Evolutionary conservation across 257 asterid species (phyloP).

Genomic region (Striga asiatica): DNA sequence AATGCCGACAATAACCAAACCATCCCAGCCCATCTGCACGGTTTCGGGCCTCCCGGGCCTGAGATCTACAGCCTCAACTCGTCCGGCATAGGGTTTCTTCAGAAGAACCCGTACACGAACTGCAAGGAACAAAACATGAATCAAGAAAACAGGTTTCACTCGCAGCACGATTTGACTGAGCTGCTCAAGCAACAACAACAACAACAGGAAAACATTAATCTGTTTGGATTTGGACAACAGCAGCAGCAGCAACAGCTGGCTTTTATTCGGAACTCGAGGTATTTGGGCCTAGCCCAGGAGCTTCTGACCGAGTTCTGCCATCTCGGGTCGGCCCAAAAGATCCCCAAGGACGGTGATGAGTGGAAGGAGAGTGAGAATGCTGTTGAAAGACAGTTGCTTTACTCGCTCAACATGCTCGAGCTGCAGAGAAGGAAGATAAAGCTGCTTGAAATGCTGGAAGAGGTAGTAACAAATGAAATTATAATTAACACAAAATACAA

Average conservation of each 20-base stretch:
- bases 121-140: too few relatives aligned
- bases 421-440: conserved; percentile 65
- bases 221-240: conserved; percentile 45
- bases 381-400: conserved; percentile 34
- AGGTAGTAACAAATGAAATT: too few relatives aligned
- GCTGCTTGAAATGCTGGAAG: conserved; percentile 76
- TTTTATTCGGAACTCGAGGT: conserved; percentile 42
- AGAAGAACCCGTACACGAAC: too few relatives aligned
- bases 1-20: too few relatives aligned
- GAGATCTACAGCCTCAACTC: conserved; percentile 67
- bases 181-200: too few relatives aligned
- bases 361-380: conserved; percentile 30
- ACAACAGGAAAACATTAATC: too few relatives aligned
- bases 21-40: conserved; percentile 30
- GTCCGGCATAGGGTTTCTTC: conserved; percentile 65
- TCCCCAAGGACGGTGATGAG: conserved; percentile 20
- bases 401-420: conserved; percentile 61
- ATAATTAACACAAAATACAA: too few relatives aligned
- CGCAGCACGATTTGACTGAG: too few relatives aligned
- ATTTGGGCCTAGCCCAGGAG: conserved; percentile 57
- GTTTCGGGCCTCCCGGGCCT: conserved; percentile 17
- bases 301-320: conserved; percentile 68
- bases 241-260: too few relatives aligned
- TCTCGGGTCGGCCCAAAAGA: conserved; percentile 32
- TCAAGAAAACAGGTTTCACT: conserved; percentile 45